Evolutionary conservation across 345 rosid species (phyloP).

Genomic region (Linum lewisii): DNA sequence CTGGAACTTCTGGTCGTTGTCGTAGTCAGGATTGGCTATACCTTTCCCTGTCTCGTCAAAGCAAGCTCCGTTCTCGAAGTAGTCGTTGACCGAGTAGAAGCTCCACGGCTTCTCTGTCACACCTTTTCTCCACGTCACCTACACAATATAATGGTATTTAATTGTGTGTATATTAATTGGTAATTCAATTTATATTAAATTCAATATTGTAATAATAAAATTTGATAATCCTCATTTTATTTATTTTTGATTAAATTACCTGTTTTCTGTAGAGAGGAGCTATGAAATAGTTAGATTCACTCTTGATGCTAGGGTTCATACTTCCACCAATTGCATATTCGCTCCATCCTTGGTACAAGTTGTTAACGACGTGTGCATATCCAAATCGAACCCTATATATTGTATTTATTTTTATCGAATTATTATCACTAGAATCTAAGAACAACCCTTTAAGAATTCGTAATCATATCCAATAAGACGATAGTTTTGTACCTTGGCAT

Average conservation of each 20-base stretch:
- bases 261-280: constrained; percentile 47
- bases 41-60: constrained; percentile 38
- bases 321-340: constrained; percentile 87
- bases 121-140: constrained; percentile 51
- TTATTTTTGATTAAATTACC: constrained; percentile 16
- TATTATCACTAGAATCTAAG: no score
- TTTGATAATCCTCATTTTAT: no score
- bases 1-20: constrained; percentile 28
- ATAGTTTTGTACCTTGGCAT: constrained; percentile 64
- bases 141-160: no score
- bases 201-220: no score
- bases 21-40: constrained; percentile 39
- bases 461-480: background rate
- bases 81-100: constrained; percentile 45
- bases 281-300: constrained; percentile 61
- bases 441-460: background rate
- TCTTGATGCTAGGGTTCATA: constrained; percentile 62
- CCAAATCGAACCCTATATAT: constrained; percentile 51
- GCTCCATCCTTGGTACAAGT: constrained; percentile 68
- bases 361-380: constrained; percentile 64
- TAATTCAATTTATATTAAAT: no score
- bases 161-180: no score
- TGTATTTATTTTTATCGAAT: no score
- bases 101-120: constrained; percentile 33
- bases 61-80: constrained; percentile 52